These are phyloP conservation scores for Chiua virens DNA, from an alignment of 768 basidiomycete species.

Conservation along the genomic window DNA sequence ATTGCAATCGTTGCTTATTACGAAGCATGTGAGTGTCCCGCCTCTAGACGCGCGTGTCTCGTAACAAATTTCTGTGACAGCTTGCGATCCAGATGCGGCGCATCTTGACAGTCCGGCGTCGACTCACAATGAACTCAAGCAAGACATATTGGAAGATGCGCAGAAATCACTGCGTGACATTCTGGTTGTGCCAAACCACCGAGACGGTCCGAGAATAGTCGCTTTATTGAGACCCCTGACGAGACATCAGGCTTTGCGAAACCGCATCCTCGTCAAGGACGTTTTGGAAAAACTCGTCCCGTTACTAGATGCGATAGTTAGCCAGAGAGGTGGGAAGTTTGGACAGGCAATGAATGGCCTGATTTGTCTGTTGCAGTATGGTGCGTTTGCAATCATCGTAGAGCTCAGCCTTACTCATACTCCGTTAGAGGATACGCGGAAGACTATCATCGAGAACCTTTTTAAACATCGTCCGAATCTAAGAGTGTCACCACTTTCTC, in stretches of 20 bases:
- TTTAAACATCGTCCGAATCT: not conserved
- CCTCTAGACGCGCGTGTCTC: too few relatives aligned
- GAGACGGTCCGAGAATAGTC: conserved; percentile 18
- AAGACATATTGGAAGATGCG: conserved; percentile 10
- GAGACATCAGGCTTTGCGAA: conserved; percentile 12
- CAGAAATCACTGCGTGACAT: conserved; percentile 12
- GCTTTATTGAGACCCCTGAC: conserved; percentile 22
- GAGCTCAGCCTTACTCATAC: too few relatives aligned
- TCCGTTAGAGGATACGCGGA: too few relatives aligned
- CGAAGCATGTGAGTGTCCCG: conserved; percentile 13
- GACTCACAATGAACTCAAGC: not conserved
- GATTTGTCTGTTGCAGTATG: conserved; percentile 15
- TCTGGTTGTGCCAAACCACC: conserved; percentile 11
- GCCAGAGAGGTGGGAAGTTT: conserved; percentile 3
- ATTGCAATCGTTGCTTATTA: conserved; percentile 22
- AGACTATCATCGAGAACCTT: conserved; percentile 10
- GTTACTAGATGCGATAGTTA: conserved; percentile 14
- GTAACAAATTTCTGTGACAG: conserved; percentile 1
- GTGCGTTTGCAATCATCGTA: too few relatives aligned
- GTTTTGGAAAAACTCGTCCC: conserved; percentile 11
- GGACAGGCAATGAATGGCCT: conserved; percentile 24
- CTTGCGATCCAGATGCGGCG: conserved; percentile 1
- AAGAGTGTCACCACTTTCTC: conserved; percentile 7
- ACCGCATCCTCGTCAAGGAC: conserved; percentile 13
- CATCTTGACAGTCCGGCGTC: not conserved